phyloP scores from a whole-genome alignment of 192 early-diverging fungal genomes.

The Linnemannia zychae region DNA sequence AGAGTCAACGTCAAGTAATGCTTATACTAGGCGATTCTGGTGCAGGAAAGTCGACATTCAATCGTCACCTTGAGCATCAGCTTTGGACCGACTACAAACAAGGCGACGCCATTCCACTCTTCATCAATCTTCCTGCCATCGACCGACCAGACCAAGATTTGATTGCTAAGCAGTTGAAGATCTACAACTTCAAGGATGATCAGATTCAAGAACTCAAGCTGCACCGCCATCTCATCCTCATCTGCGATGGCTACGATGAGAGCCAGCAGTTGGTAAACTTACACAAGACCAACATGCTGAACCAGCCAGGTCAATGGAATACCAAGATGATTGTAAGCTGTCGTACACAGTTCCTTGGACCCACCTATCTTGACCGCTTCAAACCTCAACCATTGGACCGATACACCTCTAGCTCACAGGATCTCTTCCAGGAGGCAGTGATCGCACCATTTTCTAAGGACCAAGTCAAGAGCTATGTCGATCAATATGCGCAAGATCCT shows the following conservation, averaged over 20 bases:
- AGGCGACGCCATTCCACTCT: neutral
- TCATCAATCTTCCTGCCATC: neutral
- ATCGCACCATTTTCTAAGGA: no score
- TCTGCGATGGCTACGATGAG: constrained; percentile 18
- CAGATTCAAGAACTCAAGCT: constrained; percentile 1
- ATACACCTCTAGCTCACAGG: no score
- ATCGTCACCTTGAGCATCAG: neutral
- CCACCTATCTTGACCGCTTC: neutral
- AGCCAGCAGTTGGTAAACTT: neutral
- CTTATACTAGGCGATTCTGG: constrained; percentile 4
- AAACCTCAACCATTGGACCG: neutral
- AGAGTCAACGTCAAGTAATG: neutral
- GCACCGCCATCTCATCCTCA: neutral
- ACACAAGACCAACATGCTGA: neutral
- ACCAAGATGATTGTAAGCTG: constrained; percentile 8
- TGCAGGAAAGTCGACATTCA: constrained; percentile 10
- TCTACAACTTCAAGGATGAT: neutral
- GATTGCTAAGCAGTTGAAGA: neutral
- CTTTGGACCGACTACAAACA: neutral
- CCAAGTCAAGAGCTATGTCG: no score
- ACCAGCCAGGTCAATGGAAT: neutral
- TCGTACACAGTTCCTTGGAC: neutral
- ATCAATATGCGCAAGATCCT: no score
- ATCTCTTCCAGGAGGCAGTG: no score
- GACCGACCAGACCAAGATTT: neutral